Conservation (phyloP, 495 filamentous ascomycete species). For the Penicillium crystallinum region DNA sequence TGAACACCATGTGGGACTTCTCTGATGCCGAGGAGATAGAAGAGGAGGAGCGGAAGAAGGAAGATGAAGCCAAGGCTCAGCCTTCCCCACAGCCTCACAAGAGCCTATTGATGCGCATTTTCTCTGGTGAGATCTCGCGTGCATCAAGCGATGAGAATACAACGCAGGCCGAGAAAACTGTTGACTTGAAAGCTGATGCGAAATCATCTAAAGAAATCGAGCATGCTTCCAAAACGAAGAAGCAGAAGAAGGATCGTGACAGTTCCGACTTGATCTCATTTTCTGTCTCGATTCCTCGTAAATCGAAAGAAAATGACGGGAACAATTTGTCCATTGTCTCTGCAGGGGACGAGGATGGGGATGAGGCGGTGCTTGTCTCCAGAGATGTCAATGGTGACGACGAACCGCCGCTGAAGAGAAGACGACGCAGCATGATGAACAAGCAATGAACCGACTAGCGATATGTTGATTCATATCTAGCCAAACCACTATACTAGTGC, state of each 20-base stretch:
- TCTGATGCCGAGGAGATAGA: slow-evolving; percentile 55
- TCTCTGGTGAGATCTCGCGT: slow-evolving; percentile 15
- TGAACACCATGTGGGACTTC: slow-evolving; percentile 72
- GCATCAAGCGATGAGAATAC: not conserved
- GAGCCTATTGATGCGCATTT: slow-evolving; percentile 29
- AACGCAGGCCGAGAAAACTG: not conserved
- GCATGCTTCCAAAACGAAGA: slow-evolving; percentile 8
- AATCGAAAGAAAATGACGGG: slow-evolving; percentile 8
- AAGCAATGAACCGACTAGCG: slow-evolving; percentile 10
- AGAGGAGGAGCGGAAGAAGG: slow-evolving; percentile 23
- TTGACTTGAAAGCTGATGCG: not conserved
- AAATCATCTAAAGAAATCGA: slow-evolving; percentile 8
- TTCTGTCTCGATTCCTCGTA: slow-evolving; percentile 32
- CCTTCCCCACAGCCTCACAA: slow-evolving; percentile 5
- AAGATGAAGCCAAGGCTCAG: slow-evolving; percentile 17
- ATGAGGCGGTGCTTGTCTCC: slow-evolving; percentile 21
- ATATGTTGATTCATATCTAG: not conserved
- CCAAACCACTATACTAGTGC: not conserved
- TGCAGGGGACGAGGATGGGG: slow-evolving; percentile 16
- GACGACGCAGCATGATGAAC: slow-evolving; percentile 17
- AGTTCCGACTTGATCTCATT: slow-evolving; percentile 30
- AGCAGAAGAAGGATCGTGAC: slow-evolving; percentile 7
- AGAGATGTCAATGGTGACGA: slow-evolving; percentile 16
- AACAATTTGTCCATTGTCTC: not conserved
- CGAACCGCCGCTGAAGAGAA: slow-evolving; percentile 36